A percentile compares a stretch with the other conserved stretches of the same genome.
These are phyloP conservation scores for Sisymbrium irio DNA, from an alignment of 345 rosid species.

Conservation along the genomic window DNA sequence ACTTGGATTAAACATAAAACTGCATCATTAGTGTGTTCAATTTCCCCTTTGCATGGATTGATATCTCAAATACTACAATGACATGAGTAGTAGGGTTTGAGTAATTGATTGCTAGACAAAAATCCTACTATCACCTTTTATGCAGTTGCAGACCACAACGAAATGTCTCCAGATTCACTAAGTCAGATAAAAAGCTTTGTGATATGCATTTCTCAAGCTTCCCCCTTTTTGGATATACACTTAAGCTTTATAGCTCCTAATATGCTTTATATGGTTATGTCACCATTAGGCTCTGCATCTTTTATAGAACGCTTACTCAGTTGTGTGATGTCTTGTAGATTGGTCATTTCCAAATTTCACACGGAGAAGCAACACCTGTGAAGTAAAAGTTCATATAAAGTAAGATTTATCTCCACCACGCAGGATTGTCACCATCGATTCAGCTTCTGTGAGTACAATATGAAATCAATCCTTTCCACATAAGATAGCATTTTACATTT, in stretches of 20 bases:
- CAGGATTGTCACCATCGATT: constrained; percentile 52
- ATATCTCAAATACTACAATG: no score
- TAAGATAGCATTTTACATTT: no score
- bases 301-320: not conserved
- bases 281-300: not conserved
- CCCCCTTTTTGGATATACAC: no score
- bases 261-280: not conserved
- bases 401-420: no score
- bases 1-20: no score
- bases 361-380: constrained; percentile 53
- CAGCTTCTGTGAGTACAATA: constrained; percentile 53
- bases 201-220: constrained; percentile 40
- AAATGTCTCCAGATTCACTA: constrained; percentile 42
- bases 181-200: constrained; percentile 46
- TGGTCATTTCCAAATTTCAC: constrained; percentile 60
- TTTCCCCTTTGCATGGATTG: no score
- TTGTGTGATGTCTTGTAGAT: constrained; percentile 45
- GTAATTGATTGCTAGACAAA: no score
- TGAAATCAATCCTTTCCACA: no score
- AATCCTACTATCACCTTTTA: no score
- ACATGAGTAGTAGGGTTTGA: no score
- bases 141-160: constrained; percentile 48
- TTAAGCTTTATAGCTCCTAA: constrained; percentile 4
- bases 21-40: no score
- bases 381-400: constrained; percentile 60